These are phyloP conservation scores for Cercospora nicotianae DNA, from an alignment of 2,329 filamentous ascomycete genomes.

Conservation along the genomic window DNA sequence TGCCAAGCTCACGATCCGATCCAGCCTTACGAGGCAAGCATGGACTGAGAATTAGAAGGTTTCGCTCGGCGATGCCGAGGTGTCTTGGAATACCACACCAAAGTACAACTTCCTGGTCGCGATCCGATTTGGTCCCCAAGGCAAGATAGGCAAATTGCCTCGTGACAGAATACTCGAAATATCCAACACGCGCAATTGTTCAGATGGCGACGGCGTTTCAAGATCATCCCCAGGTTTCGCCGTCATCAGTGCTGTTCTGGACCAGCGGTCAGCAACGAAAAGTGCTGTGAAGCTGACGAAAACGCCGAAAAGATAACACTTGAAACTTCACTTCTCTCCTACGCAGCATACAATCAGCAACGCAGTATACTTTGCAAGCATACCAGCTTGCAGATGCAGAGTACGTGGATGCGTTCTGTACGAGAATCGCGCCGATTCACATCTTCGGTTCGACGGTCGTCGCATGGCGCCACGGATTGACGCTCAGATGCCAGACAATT, in stretches of 20 bases:
- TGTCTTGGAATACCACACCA: background rate
- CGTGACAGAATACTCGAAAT: background rate
- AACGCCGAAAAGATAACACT: slow-evolving; percentile 2
- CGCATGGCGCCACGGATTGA: background rate
- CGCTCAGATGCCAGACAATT: background rate
- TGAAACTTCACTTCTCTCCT: background rate
- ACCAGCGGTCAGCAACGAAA: background rate
- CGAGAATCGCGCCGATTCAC: background rate
- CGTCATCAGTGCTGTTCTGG: background rate
- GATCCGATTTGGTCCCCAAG: background rate
- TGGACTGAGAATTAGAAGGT: background rate
- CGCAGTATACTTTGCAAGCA: background rate
- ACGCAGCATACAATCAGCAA: background rate
- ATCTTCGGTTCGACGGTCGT: background rate
- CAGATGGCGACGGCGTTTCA: background rate
- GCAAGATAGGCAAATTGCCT: background rate
- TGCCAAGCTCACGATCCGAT: background rate
- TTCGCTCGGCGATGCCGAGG: background rate
- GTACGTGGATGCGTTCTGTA: background rate
- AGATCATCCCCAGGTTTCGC: background rate
- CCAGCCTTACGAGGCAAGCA: background rate
- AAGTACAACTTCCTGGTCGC: background rate
- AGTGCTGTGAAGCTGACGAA: background rate
- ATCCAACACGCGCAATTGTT: background rate
- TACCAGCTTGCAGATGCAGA: background rate